Evolutionary conservation across 352 stramenopile genomes (phyloP).

Genomic region (Globisporangium parvum): DNA sequence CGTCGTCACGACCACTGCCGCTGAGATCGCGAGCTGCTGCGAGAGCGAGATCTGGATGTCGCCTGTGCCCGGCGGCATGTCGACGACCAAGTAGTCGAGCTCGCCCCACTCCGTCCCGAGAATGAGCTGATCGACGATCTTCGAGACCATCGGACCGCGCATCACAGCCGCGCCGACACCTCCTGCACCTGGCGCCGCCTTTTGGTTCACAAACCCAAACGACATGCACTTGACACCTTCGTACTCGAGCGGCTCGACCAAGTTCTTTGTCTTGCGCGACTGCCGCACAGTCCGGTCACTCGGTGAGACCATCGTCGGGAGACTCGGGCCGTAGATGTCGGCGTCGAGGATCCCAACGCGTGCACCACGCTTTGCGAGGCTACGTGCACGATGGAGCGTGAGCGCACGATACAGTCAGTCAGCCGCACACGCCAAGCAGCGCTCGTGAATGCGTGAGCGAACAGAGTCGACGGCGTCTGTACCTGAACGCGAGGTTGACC

Average conservation of each 20-base stretch:
- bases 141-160: conserved; percentile 97
- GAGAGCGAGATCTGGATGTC: conserved; percentile 99
- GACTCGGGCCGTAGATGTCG: conserved; percentile 98
- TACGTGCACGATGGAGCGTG: conserved; percentile 19
- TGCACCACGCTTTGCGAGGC: conserved; percentile 84
- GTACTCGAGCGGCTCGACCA: conserved; percentile 79
- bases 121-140: conserved; percentile 96
- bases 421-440: too few relatives aligned
- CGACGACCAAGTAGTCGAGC: conserved; percentile 98
- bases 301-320: conserved; percentile 95
- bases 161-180: conserved; percentile 90
- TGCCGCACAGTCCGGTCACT: conserved; percentile 59
- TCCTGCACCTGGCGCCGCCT: conserved; percentile 67
- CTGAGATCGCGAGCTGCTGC: conserved; percentile 96
- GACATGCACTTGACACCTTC: conserved; percentile 91
- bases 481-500: conserved; percentile 97
- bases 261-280: conserved; percentile 63
- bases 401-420: too few relatives aligned
- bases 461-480: not conserved
- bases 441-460: not conserved
- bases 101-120: conserved; percentile 97
- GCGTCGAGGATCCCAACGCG: conserved; percentile 98
- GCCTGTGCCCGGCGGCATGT: conserved; percentile 99
- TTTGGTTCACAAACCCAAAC: conserved; percentile 90
- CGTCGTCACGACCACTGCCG: conserved; percentile 98